phyloP scores from a whole-genome alignment of 345 rosid species.

The Aquilaria sinensis region DNA sequence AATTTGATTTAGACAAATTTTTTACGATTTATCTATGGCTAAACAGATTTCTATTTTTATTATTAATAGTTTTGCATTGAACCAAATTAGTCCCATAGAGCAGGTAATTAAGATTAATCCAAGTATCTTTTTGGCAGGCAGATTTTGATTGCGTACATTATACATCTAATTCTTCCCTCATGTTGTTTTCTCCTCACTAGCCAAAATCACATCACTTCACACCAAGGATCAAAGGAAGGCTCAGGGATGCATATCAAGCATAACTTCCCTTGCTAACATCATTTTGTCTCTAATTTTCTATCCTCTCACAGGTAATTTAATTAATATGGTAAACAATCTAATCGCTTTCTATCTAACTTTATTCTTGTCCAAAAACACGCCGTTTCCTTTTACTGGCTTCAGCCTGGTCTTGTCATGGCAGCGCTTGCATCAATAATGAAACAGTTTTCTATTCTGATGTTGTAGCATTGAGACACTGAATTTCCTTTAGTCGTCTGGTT shows the following conservation, averaged over 20 bases:
- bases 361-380: constrained; percentile 71
- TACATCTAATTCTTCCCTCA: background rate
- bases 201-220: background rate
- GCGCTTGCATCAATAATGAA: constrained; percentile 43
- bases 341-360: constrained; percentile 39
- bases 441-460: no score
- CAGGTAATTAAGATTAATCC: constrained; percentile 38
- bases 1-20: no score
- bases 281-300: constrained; percentile 72
- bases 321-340: background rate
- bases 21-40: no score
- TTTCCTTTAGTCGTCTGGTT: background rate
- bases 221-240: constrained; percentile 62
- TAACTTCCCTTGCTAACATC: constrained; percentile 63
- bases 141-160: background rate
- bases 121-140: background rate
- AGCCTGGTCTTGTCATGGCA: constrained; percentile 44
- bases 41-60: no score
- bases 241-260: constrained; percentile 85
- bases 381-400: constrained; percentile 86
- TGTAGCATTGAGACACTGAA: no score
- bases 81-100: constrained; percentile 64
- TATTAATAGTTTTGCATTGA: constrained; percentile 57
- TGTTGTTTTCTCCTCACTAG: background rate
- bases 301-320: constrained; percentile 66